These are phyloP conservation scores for Mycocentrospora acerina DNA, from an alignment of 2,329 filamentous ascomycete species.

Conservation along the genomic window DNA sequence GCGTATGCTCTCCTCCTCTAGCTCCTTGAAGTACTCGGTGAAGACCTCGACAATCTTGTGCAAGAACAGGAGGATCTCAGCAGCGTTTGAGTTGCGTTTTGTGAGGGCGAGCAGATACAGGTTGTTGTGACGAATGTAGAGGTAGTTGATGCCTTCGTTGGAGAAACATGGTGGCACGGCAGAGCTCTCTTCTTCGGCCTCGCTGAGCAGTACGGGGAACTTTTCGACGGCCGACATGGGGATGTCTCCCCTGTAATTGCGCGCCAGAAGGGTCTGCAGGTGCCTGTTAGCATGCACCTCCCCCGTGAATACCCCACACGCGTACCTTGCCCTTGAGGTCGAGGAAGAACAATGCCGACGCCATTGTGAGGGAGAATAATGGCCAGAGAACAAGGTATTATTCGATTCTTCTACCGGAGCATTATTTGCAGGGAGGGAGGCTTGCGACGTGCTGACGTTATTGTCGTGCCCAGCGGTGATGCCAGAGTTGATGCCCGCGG, in stretches of 20 bases:
- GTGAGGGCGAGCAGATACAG: slow-evolving; percentile 96
- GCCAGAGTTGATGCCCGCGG: too few species aligned
- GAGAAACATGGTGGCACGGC: slow-evolving; percentile 98
- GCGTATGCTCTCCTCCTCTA: slow-evolving; percentile 97
- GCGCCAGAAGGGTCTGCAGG: slow-evolving; percentile 86
- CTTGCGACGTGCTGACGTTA: too few species aligned
- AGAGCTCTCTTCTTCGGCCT: slow-evolving; percentile 98
- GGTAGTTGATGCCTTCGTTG: slow-evolving; percentile 98
- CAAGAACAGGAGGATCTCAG: slow-evolving; percentile 96
- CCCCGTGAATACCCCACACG: slow-evolving; percentile 22
- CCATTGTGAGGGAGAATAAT: slow-evolving; percentile 62
- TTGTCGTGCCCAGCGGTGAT: too few species aligned
- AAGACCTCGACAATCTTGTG: slow-evolving; percentile 99
- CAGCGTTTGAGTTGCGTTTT: slow-evolving; percentile 98
- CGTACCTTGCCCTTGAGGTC: slow-evolving; percentile 98
- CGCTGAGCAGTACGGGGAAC: slow-evolving; percentile 91
- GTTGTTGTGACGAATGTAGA: slow-evolving; percentile 99
- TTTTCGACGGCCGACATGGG: slow-evolving; percentile 99
- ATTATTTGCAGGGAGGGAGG: slow-evolving; percentile 16
- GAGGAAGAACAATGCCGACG: slow-evolving; percentile 96
- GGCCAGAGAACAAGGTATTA: slow-evolving; percentile 3
- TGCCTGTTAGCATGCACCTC: slow-evolving; percentile 29
- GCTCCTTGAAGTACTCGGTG: slow-evolving; percentile 98
- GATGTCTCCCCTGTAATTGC: slow-evolving; percentile 97
- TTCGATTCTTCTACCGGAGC: slow-evolving; percentile 13